Evolutionary conservation across 2,329 filamentous ascomycete species (phyloP), one percentile per base, ranked within the genome.

Genomic region (Neocucurbitaria cava): DNA sequence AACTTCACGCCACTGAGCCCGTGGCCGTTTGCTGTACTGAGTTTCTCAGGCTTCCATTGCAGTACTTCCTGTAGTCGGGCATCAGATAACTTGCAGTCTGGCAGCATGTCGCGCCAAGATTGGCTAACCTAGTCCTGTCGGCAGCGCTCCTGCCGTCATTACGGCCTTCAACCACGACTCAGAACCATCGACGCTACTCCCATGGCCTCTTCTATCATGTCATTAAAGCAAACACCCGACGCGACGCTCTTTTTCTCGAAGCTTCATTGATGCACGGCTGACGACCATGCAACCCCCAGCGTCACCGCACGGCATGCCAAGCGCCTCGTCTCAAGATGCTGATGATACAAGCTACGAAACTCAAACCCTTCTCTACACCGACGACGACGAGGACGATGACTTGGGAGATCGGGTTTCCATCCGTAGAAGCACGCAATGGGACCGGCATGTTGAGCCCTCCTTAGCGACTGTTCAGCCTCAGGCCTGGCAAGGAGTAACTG

Each of bases 381-480:
- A 69, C 23, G 56, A 63, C 20, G 62, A 50, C 18, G 65, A 69
- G 21, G 56, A 63, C 20, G 62, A 50, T 41, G 46, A 60, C 5
- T 46, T 62, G 13, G 56, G 59, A 8, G 56, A 62, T 21, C 49
- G 46, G 5, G 52, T 49, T 28, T 67, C 63, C 21, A 51, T 62
- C 7, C 64, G 54, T 21, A 61, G 59, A 33, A 66, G 65, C 42
- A 60, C 65, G 38, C 63, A 69, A 65, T 73, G 70, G 69, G 63
- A 73, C 20, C 63, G 65, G 18, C 71, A 74, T 26, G 66, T 69
- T 5, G 74, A 76, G 50, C 65, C 70, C 2, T 76, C 74, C 7
- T 51, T 77, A 30, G 71, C 65, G 39, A 72, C 70, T 6, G 71
- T 72, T 9, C 72, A 74, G 43, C 73, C 69, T 44, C 63, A 69